phyloP scores from a whole-genome alignment of 129 eudicot genomes.

The Chrysanthemum makinoi region DNA sequence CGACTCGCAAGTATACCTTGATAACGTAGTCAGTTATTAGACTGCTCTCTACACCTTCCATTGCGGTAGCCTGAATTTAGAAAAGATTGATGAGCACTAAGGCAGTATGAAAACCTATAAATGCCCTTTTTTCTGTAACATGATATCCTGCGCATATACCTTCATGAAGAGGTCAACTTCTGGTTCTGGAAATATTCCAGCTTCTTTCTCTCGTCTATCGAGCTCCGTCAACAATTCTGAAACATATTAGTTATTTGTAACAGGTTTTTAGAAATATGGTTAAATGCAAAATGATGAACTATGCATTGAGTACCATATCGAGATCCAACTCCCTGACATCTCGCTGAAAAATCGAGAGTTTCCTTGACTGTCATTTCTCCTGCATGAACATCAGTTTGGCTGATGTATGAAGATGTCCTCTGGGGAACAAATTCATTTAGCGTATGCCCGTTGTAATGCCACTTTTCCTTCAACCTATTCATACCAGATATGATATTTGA shows the following conservation, averaged over 20 bases:
- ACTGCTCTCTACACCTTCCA: constrained; percentile 70
- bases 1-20: constrained; percentile 41
- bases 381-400: constrained; percentile 83
- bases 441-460: constrained; percentile 74
- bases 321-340: constrained; percentile 83
- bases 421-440: constrained; percentile 78
- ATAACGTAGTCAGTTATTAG: constrained; percentile 69
- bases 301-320: constrained; percentile 55
- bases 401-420: constrained; percentile 74
- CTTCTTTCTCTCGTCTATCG: constrained; percentile 62
- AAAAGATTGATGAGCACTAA: neutral
- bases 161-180: constrained; percentile 89
- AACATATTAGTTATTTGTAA: neutral
- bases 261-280: too few relatives aligned
- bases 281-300: neutral
- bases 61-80: constrained; percentile 53
- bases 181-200: constrained; percentile 57
- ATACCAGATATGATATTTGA: neutral
- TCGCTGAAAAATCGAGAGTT: constrained; percentile 80
- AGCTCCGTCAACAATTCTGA: constrained; percentile 70
- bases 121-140: neutral
- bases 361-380: constrained; percentile 85
- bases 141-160: constrained; percentile 27
- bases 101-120: neutral
- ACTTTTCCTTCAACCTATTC: constrained; percentile 56